Evolutionary conservation across 805 yeast species (phyloP), one percentile per base, ranked within the genome.

Genomic region (Schwanniomyces vanrijiae): DNA sequence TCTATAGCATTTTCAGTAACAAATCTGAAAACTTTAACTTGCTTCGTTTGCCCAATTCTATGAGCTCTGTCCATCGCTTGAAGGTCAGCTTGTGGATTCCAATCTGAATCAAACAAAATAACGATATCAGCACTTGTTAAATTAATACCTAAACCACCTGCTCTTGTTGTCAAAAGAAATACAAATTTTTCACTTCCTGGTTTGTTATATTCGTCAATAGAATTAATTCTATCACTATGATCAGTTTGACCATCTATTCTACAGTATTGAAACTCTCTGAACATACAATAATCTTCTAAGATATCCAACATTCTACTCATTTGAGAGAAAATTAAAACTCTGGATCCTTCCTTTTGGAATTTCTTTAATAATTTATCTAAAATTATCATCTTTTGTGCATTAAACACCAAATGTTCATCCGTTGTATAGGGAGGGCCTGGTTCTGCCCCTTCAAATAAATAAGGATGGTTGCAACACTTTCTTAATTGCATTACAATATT

Each of bases 21-120:
- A 52, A 87, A 80, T 66, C 95, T 73, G 59, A 82, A 87, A 2
- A 87, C 94, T 58, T 80, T 83, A 24, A 87, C 95, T 62, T 87
- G 95, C 55, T 86, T 87, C 39, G 85, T 87, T 63, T 87, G 95
- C 5, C 95, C 95, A 60, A 87, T 87, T 75, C 95, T 79, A 65
- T 87, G 95, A 0, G 94, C 94, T 71, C 95, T 78, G 62, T 87
- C 95, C 94, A 87, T 87, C 1, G 92, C 92, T 65, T 87, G 95
- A 54, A 87, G 76, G 74, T 87, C 95, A 3, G 92, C 94, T 60
- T 87, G 95, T 1, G 95, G 95, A 55, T 87, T 87, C 95, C 95
- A 87, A 63, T 87, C 95, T 3, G 90, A 84, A 66, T 87, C 95
- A 60, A 74, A 87, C 39, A 87, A 65, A 2, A 87, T 78, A 40